Conservation (phyloP, 2,329 filamentous ascomycete genomes). For the Fusarium buxicola region DNA sequence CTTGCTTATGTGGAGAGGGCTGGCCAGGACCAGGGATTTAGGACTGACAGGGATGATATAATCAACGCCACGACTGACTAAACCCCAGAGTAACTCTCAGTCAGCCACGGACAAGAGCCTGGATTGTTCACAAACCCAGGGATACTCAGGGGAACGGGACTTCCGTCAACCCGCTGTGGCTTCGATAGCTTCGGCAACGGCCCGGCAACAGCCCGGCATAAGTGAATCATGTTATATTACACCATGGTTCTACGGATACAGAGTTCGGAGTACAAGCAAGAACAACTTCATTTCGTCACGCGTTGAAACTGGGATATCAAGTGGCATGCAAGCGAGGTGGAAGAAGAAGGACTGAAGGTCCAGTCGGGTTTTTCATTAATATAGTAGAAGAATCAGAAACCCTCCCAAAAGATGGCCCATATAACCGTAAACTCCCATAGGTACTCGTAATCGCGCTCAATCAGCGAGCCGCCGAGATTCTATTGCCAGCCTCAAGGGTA, state of each 20-base stretch:
- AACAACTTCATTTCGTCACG: too few relatives aligned
- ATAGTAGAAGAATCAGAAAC: slow-evolving; percentile 20
- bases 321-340: background rate
- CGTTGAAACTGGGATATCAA: background rate
- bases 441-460: background rate
- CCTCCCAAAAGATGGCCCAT: slow-evolving; percentile 7
- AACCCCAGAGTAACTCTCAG: slow-evolving; percentile 2
- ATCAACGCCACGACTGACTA: background rate
- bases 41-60: background rate
- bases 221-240: too few relatives aligned
- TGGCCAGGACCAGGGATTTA: background rate
- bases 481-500: slow-evolving; percentile 37
- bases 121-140: background rate
- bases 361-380: slow-evolving; percentile 31
- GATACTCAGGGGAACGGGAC: background rate
- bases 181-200: too few relatives aligned
- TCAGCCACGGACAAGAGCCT: slow-evolving; percentile 2
- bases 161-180: background rate
- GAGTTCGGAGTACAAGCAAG: too few relatives aligned
- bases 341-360: slow-evolving; percentile 19
- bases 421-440: slow-evolving; percentile 33
- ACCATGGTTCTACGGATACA: too few relatives aligned
- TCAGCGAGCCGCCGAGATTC: slow-evolving; percentile 16
- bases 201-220: too few relatives aligned
- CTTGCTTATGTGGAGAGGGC: background rate